Evolutionary conservation across 1,284 basidiomycete species (phyloP), one percentile per base, ranked within the genome.

Genomic region (Apiotrichum gracile): DNA sequence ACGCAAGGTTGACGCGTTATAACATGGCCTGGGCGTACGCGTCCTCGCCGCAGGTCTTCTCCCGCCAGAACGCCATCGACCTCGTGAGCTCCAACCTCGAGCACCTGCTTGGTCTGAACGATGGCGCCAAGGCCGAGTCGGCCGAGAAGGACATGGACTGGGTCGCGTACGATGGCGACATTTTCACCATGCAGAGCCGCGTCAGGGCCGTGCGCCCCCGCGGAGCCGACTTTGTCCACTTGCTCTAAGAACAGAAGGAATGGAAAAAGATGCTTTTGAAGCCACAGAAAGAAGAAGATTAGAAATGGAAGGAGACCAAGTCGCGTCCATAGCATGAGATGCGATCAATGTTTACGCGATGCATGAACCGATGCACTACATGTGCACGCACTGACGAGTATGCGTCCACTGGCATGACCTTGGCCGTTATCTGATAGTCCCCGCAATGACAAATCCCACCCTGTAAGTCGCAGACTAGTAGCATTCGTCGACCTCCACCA

Each of bases 1-100:
- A 78, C 64, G 82, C 82, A 0, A 76, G 82, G n/a, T 86, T 85
- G 57, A 78, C 83, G 19, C 78, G 86, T 7, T 86, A 86, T 68
- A 86, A 88, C 58, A 74, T 82, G 45, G 84, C 79, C 35, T 87
- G 85, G 85, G 85, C 84, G 37, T 67, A 71, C 54, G 53, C 65
- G 13, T 59, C 61, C 22, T 60, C 81, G 57, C 75, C 78, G 8
- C 81, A 79, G 2, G 61, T 69, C 1, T 70, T 88, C 24, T 76
- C 76, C 33, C 79, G 79, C 60, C 68, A 76, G 6, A 72, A 83
- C 12, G 83, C 83, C 0, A 67, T 88, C 42, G 80, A 80, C 4
- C 74, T 87, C 33, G 83, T 81, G 13, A 82, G 82, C 13, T 75
- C 78, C 26, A 86, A 84, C 62, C 70, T 88, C 5, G 84, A 86